These are phyloP conservation scores for Buddleja alternifolia DNA, from an alignment of 257 asterid species.

Conservation along the genomic window DNA sequence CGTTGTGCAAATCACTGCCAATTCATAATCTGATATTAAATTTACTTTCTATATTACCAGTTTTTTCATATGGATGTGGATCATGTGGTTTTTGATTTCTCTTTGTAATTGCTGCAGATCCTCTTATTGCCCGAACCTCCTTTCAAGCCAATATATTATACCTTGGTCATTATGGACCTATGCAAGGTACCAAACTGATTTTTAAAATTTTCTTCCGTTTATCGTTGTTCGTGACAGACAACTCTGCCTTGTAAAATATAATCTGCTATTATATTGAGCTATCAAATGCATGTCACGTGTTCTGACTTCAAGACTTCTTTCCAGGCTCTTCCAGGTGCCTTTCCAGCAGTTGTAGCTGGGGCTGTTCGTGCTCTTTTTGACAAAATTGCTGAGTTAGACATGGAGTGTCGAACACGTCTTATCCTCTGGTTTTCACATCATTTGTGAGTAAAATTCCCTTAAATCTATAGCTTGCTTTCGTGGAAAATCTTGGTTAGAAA, in stretches of 20 bases:
- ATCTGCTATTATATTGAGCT: not conserved
- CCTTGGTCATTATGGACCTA: slow-evolving; percentile 93
- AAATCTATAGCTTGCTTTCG: not conserved
- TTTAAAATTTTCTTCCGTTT: slow-evolving; percentile 19
- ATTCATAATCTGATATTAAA: slow-evolving; percentile 9
- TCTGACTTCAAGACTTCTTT: slow-evolving; percentile 32
- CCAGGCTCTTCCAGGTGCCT: slow-evolving; percentile 99
- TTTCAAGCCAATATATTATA: slow-evolving; percentile 89
- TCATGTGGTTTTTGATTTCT: slow-evolving; percentile 1
- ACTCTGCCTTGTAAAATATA: slow-evolving; percentile 6
- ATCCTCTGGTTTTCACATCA: slow-evolving; percentile 99
- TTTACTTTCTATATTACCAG: not conserved
- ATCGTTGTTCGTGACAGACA: slow-evolving; percentile 5
- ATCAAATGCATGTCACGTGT: slow-evolving; percentile 22
- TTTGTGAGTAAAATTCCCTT: slow-evolving; percentile 62
- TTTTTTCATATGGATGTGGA: slow-evolving; percentile 13
- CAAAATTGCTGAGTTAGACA: slow-evolving; percentile 85
- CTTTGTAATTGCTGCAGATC: slow-evolving; percentile 60
- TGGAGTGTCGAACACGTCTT: slow-evolving; percentile 96
- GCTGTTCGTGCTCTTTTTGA: slow-evolving; percentile 98
- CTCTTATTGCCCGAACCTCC: slow-evolving; percentile 94
- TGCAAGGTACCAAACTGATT: slow-evolving; percentile 72
- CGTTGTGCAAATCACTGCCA: not conserved
- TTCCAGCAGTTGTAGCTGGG: slow-evolving; percentile 97
- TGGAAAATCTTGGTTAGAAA: not conserved